A percentile compares a stretch with the other conserved stretches of the same genome.
Evolutionary conservation across 345 rosid species (phyloP).

Genomic region (Euphorbia peplus): DNA sequence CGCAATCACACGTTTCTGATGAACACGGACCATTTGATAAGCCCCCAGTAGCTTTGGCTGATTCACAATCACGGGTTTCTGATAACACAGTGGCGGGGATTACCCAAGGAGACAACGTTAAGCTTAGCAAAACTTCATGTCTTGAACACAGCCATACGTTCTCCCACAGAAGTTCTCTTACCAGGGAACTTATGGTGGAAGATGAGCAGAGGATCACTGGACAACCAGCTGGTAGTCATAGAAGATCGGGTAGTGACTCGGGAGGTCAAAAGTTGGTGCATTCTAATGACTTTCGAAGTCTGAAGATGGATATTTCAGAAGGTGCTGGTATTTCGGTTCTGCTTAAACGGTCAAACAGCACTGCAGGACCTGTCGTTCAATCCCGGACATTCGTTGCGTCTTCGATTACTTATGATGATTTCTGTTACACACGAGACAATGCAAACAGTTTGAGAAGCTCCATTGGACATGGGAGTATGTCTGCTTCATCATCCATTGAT

Average conservation of each 20-base stretch:
- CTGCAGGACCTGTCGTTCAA: constrained; percentile 61
- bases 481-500: constrained; percentile 86
- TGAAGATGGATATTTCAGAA: constrained; percentile 41
- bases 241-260: constrained; percentile 28
- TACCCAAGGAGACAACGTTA: constrained; percentile 33
- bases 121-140: constrained; percentile 28
- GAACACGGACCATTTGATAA: constrained; percentile 32
- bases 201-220: constrained; percentile 35
- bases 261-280: constrained; percentile 34
- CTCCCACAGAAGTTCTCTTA: constrained; percentile 33
- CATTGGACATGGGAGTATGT: constrained; percentile 61
- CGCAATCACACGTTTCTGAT: constrained; percentile 33
- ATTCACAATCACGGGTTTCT: constrained; percentile 26
- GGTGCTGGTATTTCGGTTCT: constrained; percentile 63
- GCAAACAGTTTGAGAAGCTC: constrained; percentile 80
- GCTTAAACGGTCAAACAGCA: constrained; percentile 77
- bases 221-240: constrained; percentile 35
- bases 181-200: constrained; percentile 33
- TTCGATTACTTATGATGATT: constrained; percentile 59
- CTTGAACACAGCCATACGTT: constrained; percentile 31
- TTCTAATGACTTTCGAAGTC: constrained; percentile 27
- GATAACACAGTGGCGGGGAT: constrained; percentile 31
- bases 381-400: constrained; percentile 63
- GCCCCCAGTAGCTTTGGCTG: constrained; percentile 24
- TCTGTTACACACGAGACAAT: constrained; percentile 62